Percentiles rank a stretch among this genome's conserved stretches.
These are phyloP conservation scores for Trichoderma sp. DNA, from an alignment of 2,329 filamentous ascomycete species.

Conservation along the genomic window DNA sequence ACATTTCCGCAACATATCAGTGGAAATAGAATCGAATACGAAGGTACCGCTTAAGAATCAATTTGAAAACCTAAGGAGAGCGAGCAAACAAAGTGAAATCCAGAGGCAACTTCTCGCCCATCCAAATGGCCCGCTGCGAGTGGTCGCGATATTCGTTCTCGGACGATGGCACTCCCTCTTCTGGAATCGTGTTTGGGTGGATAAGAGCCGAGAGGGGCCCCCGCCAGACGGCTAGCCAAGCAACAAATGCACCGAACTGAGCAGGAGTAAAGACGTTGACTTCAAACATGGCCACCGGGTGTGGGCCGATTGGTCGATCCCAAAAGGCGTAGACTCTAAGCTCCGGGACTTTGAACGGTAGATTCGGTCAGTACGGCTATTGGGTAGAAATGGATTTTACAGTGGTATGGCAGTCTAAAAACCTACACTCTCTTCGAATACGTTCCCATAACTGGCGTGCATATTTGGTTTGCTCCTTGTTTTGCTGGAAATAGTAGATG, in stretches of 20 bases:
- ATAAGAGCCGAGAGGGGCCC: slow-evolving; percentile 78
- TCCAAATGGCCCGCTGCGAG: slow-evolving; percentile 71
- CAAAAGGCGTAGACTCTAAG: slow-evolving; percentile 79
- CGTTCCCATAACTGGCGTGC: slow-evolving; percentile 76
- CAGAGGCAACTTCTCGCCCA: slow-evolving; percentile 68
- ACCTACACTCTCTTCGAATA: slow-evolving; percentile 76
- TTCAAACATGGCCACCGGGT: slow-evolving; percentile 88
- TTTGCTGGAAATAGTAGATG: slow-evolving; percentile 76
- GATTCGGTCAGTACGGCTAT: slow-evolving; percentile 17
- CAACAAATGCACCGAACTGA: slow-evolving; percentile 86
- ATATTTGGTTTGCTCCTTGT: slow-evolving; percentile 65
- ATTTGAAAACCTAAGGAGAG: neutral
- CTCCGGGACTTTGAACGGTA: slow-evolving; percentile 68
- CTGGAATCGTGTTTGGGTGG: slow-evolving; percentile 76
- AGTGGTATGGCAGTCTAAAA: neutral
- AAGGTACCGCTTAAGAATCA: neutral
- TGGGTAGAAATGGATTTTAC: neutral
- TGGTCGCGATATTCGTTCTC: slow-evolving; percentile 59
- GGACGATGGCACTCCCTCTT: slow-evolving; percentile 39
- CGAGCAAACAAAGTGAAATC: slow-evolving; percentile 42
- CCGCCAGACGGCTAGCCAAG: slow-evolving; percentile 81
- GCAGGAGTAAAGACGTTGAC: slow-evolving; percentile 84
- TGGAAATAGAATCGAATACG: neutral
- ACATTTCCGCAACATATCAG: neutral
- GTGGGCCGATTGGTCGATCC: slow-evolving; percentile 78